Evolutionary conservation across 495 filamentous ascomycete genomes (phyloP).

Genomic region (Beverwykella pulmonaria): DNA sequence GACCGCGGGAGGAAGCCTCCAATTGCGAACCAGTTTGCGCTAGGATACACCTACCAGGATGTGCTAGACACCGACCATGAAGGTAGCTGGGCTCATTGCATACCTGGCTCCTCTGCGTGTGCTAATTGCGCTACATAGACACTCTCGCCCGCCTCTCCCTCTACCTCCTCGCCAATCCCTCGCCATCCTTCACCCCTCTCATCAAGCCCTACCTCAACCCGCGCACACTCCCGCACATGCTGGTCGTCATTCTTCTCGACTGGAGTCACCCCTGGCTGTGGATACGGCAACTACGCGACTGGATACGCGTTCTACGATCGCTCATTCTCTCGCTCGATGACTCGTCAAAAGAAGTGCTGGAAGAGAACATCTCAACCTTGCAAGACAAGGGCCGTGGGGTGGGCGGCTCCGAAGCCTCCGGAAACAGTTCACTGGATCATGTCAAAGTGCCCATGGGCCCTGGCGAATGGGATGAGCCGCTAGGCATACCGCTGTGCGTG

Average conservation of each 20-base stretch:
- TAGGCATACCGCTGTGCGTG: constrained; percentile 87
- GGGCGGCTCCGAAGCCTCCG: constrained; percentile 26
- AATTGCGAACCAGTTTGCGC: constrained; percentile 87
- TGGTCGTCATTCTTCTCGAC: constrained; percentile 85
- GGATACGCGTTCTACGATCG: constrained; percentile 78
- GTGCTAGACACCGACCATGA: constrained; percentile 94
- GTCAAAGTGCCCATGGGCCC: constrained; percentile 79
- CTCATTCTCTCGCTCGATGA: constrained; percentile 74
- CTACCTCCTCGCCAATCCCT: constrained; percentile 83
- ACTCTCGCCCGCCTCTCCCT: constrained; percentile 88
- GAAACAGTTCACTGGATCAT: constrained; percentile 44
- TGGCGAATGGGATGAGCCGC: constrained; percentile 90
- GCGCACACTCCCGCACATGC: constrained; percentile 80
- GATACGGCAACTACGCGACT: constrained; percentile 82
- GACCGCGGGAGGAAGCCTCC: constrained; percentile 64
- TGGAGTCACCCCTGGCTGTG: constrained; percentile 94
- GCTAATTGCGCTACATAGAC: constrained; percentile 55
- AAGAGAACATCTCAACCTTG: constrained; percentile 74
- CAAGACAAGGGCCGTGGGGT: constrained; percentile 55
- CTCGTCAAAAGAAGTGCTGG: constrained; percentile 77
- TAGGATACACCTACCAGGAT: constrained; percentile 95
- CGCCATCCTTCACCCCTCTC: constrained; percentile 78
- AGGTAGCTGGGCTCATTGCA: constrained; percentile 54
- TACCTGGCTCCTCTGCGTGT: not conserved
- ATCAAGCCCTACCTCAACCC: constrained; percentile 84